Evolutionary conservation across 768 basidiomycete species (phyloP).

Genomic region (Agaricus subrufescens): DNA sequence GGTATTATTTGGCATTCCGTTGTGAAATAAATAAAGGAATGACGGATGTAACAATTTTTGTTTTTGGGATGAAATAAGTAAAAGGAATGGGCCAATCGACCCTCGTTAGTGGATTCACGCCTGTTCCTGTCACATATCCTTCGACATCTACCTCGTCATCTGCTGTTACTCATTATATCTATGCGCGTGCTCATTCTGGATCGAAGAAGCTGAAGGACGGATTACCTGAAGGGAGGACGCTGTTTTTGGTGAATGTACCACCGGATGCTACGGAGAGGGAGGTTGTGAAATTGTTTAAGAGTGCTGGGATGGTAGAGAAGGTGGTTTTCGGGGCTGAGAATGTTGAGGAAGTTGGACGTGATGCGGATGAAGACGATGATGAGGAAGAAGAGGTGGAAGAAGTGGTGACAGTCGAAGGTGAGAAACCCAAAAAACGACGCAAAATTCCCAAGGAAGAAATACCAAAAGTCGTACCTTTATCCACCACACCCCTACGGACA

Average conservation of each 20-base stretch:
- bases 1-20: neutral
- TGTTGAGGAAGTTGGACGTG: slow-evolving; percentile 36
- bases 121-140: slow-evolving; percentile 37
- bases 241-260: slow-evolving; percentile 88
- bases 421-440: slow-evolving; percentile 34
- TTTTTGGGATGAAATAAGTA: neutral
- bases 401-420: slow-evolving; percentile 22
- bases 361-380: slow-evolving; percentile 38
- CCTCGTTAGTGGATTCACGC: slow-evolving; percentile 42
- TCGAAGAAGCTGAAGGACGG: slow-evolving; percentile 34
- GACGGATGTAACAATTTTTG: neutral
- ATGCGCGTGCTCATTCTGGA: slow-evolving; percentile 61
- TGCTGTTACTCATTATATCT: slow-evolving; percentile 63
- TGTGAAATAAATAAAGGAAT: neutral
- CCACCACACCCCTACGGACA: slow-evolving; percentile 44
- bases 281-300: slow-evolving; percentile 70
- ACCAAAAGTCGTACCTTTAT: slow-evolving; percentile 61
- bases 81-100: slow-evolving; percentile 1
- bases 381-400: slow-evolving; percentile 33
- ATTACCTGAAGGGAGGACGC: slow-evolving; percentile 60
- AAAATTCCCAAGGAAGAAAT: slow-evolving; percentile 32
- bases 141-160: slow-evolving; percentile 19
- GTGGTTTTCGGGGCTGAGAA: slow-evolving; percentile 49
- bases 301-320: slow-evolving; percentile 71
- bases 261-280: slow-evolving; percentile 85